A percentile compares a stretch with the other conserved stretches of the same genome.
Conservation (phyloP, 2,329 filamentous ascomycete species). For the Fusarium denticulatum region DNA sequence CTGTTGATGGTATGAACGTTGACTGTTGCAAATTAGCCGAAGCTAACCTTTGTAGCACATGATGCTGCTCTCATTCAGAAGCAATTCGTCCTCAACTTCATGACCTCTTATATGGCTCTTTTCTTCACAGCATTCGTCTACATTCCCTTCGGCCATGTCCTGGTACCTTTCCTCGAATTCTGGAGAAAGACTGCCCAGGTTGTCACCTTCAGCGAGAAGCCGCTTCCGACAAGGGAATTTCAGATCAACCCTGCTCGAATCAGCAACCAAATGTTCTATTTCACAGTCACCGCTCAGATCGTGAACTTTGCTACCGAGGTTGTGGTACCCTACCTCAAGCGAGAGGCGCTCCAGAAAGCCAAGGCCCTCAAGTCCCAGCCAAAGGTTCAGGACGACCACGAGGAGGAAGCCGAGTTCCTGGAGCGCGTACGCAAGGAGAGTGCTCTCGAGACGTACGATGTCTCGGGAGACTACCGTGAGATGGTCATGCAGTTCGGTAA, state of each 20-base stretch:
- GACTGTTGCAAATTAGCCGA: background rate
- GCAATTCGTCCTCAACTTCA: constrained; percentile 95
- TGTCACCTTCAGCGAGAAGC: constrained; percentile 79
- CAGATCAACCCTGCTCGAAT: constrained; percentile 84
- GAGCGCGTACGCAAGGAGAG: constrained; percentile 84
- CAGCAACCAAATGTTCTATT: constrained; percentile 93
- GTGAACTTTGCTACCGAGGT: constrained; percentile 88
- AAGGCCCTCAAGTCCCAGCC: constrained; percentile 75
- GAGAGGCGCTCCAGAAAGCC: constrained; percentile 79
- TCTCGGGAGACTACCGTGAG: constrained; percentile 89
- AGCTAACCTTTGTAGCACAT: constrained; percentile 63
- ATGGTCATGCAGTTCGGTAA: constrained; percentile 85
- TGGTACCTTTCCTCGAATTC: constrained; percentile 87
- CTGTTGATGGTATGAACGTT: constrained; percentile 67
- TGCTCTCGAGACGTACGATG: constrained; percentile 85
- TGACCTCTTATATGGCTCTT: constrained; percentile 93
- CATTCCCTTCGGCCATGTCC: constrained; percentile 85
- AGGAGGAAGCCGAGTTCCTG: constrained; percentile 84
- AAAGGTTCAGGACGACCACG: constrained; percentile 66
- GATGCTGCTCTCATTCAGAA: constrained; percentile 88
- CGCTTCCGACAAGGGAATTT: constrained; percentile 73
- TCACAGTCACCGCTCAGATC: constrained; percentile 92
- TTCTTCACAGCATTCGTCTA: constrained; percentile 94
- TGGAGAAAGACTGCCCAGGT: constrained; percentile 79
- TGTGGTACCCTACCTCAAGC: constrained; percentile 85